These are phyloP conservation scores for Penicillium sp. DNA, from an alignment of 2,329 filamentous ascomycete species.

Conservation along the genomic window DNA sequence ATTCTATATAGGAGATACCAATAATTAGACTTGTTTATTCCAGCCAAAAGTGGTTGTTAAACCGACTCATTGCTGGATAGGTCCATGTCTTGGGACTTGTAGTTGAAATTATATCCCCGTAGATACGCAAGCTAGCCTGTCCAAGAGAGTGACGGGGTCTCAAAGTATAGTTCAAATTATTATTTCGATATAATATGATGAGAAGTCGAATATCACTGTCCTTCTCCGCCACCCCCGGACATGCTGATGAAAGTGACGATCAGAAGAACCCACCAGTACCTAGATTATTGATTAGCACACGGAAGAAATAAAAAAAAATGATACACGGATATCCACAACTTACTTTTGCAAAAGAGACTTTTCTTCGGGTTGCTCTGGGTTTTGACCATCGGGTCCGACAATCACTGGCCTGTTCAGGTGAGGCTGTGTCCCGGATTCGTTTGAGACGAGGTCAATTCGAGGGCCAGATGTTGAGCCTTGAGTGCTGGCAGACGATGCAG, in stretches of 20 bases:
- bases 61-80: not conserved
- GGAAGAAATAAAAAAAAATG: not conserved
- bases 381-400: constrained; percentile 38
- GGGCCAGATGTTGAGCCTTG: constrained; percentile 20
- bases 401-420: constrained; percentile 42
- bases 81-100: not conserved
- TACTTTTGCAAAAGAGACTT: constrained; percentile 47
- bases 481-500: constrained; percentile 18
- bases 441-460: constrained; percentile 34
- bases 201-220: constrained; percentile 14
- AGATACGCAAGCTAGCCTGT: not conserved
- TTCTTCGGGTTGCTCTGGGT: constrained; percentile 38
- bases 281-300: constrained; percentile 16
- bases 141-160: not conserved
- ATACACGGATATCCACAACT: constrained; percentile 11
- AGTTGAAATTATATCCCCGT: not conserved
- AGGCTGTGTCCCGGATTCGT: constrained; percentile 34
- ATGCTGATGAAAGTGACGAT: constrained; percentile 42
- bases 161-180: not conserved
- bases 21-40: not conserved
- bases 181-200: not conserved
- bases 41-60: not conserved
- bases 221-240: constrained; percentile 39
- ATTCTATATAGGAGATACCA: not conserved
- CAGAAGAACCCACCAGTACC: constrained; percentile 50